A percentile compares a stretch with the other conserved stretches of the same genome.
These are phyloP conservation scores for Yarrowia bubula DNA, from an alignment of 805 yeast species.

Conservation along the genomic window DNA sequence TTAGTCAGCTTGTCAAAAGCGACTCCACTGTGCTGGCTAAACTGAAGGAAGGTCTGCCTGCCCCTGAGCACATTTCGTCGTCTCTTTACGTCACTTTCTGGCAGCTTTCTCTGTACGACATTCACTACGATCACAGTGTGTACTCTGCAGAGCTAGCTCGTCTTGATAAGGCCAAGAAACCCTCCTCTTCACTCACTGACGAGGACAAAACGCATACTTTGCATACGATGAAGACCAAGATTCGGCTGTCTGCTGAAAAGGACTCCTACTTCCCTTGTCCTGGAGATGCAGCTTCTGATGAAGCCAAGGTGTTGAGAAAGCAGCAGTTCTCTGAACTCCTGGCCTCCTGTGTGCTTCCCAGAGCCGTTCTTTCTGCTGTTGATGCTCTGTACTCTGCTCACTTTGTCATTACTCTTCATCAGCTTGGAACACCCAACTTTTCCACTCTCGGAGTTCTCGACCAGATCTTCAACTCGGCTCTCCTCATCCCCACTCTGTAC, in stretches of 20 bases:
- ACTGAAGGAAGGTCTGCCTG: constrained; percentile 37
- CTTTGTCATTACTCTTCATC: constrained; percentile 56
- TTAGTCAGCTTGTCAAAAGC: constrained; percentile 44
- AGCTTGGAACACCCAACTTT: constrained; percentile 43
- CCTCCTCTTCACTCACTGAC: not conserved
- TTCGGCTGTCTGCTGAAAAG: constrained; percentile 38
- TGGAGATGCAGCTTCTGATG: not conserved
- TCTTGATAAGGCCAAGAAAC: constrained; percentile 21
- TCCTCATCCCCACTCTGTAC: constrained; percentile 58
- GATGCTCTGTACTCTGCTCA: constrained; percentile 72
- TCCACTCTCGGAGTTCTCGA: constrained; percentile 45
- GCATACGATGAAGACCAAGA: constrained; percentile 41
- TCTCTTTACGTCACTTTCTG: constrained; percentile 64
- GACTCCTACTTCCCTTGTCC: constrained; percentile 36
- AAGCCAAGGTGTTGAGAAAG: constrained; percentile 19
- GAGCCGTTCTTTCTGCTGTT: constrained; percentile 72
- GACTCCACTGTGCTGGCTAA: constrained; percentile 33
- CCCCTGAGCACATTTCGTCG: constrained; percentile 34
- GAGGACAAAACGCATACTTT: constrained; percentile 49
- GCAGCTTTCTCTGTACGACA: constrained; percentile 70
- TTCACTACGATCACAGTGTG: constrained; percentile 50
- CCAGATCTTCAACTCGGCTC: constrained; percentile 48
- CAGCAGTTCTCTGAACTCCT: constrained; percentile 43
- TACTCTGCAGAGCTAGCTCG: constrained; percentile 48
- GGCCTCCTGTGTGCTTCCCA: constrained; percentile 68